Evolutionary conservation across 2,329 filamentous ascomycete genomes (phyloP), one percentile per base, ranked within the genome.

Genomic region (Penicillium hordei): DNA sequence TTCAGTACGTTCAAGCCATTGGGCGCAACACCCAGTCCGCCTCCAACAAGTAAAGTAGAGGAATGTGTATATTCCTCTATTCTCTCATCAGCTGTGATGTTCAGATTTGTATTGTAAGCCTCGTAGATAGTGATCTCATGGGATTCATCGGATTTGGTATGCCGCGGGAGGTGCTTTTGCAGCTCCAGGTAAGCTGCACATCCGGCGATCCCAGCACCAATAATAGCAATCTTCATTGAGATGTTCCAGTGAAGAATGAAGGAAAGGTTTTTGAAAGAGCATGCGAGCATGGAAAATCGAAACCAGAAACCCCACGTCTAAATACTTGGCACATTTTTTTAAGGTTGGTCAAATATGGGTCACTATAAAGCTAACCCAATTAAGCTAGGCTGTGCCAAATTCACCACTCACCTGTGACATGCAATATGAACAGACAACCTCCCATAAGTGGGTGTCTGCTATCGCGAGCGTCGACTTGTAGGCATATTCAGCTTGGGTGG

Each of bases 191-290:
- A 79, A 39, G 66, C 66, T 12, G 72, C 56, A 51, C 75, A 75
- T 27, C 76, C 77, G 48, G 70, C 68, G 57, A 79, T 77, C 33
- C 76, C 77, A 15, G 67, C 76, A n/a, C 77, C 77, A 38, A 79
- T 66, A 15, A 79, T 78, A 23, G 73, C 66, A 38, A 79, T 76
- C 58, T 76, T 77, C 76, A 78, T 78, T 29, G 5, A n/a, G 3
- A n/a, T 31, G 21, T 4, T 27, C 1, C 3, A 27, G 19, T 7
- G 19, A 36, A 23, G 27, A 34, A 4, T 17, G n/a, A 29, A 8
- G 3, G 12, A 15, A 15, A 33, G 13, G 31, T 23, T 23, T 23
- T 2, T 23, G 21, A 23, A 23, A 23, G 3, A 23, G 21, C 21
- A 42, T 27, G n/a, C 7, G 21, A 29, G 10, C 7, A n/a, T 21